phyloP scores from a whole-genome alignment of 2,329 filamentous ascomycete genomes.

The Talaromyces sp. region DNA sequence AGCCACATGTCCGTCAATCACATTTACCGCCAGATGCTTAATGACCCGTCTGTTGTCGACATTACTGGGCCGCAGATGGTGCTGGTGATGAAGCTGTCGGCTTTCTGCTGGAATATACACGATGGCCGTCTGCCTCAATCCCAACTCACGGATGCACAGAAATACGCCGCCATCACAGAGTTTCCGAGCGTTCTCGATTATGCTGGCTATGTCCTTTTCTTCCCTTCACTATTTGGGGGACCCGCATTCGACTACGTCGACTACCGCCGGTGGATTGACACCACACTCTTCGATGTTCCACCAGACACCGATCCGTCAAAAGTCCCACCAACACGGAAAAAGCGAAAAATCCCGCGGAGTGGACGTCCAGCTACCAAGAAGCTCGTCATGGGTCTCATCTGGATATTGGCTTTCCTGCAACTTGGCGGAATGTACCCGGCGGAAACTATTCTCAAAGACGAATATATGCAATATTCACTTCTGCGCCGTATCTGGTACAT shows the following conservation, averaged over 20 bases:
- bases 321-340: constrained; percentile 78
- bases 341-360: constrained; percentile 86
- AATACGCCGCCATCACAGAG: constrained; percentile 67
- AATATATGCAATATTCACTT: constrained; percentile 63
- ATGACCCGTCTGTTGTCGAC: constrained; percentile 65
- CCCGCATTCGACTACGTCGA: constrained; percentile 94
- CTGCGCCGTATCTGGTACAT: constrained; percentile 69
- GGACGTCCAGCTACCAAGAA: constrained; percentile 79
- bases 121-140: constrained; percentile 76
- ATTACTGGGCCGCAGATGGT: constrained; percentile 98
- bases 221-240: constrained; percentile 81
- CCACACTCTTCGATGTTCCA: constrained; percentile 86
- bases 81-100: constrained; percentile 90
- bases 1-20: constrained; percentile 90
- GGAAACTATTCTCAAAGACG: constrained; percentile 57
- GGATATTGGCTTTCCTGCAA: constrained; percentile 73
- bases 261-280: constrained; percentile 87
- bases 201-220: constrained; percentile 88
- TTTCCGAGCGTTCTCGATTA: constrained; percentile 77
- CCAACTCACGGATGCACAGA: constrained; percentile 81
- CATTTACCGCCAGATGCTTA: constrained; percentile 68
- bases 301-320: constrained; percentile 76
- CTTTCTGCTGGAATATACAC: constrained; percentile 97
- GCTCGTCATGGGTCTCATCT: constrained; percentile 63
- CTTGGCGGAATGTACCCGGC: constrained; percentile 63